Conservation (phyloP, 768 basidiomycete genomes). For the Fibroporia radiculosa region DNA sequence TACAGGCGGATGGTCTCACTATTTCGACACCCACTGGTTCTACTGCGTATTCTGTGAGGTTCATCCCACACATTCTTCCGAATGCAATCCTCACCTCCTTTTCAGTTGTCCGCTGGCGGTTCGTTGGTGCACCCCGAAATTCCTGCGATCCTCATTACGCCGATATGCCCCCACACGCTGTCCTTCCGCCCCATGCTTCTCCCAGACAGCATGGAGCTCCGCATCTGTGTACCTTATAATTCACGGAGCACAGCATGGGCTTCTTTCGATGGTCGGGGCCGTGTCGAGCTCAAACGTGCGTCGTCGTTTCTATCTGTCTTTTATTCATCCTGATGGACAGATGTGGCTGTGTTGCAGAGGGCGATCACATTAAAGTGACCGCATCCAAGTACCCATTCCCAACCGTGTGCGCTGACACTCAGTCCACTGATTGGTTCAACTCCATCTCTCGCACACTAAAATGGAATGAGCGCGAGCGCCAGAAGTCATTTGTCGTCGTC, state of each 20-base stretch:
- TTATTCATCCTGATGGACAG: background rate
- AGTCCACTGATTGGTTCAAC: conserved; percentile 98
- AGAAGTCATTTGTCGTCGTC: conserved; percentile 97
- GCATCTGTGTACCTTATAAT: conserved; percentile 99
- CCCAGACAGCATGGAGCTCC: conserved; percentile 96
- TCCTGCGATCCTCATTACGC: conserved; percentile 91
- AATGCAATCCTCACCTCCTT: conserved; percentile 6
- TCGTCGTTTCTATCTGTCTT: conserved; percentile 8
- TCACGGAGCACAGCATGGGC: conserved; percentile 98
- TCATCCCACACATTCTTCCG: conserved; percentile 6
- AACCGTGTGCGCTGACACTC: conserved; percentile 95
- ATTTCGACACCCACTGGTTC: conserved; percentile 97
- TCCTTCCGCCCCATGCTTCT: conserved; percentile 98
- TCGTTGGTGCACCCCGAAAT: conserved; percentile 98
- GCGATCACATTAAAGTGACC: conserved; percentile 97
- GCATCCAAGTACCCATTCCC: conserved; percentile 98
- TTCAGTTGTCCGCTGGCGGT: conserved; percentile 88
- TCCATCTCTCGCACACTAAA: conserved; percentile 94
- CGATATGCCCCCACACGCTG: conserved; percentile 96
- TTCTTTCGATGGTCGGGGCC: conserved; percentile 94
- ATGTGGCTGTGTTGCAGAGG: conserved; percentile 67
- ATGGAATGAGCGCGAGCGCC: conserved; percentile 98
- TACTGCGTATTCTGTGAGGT: conserved; percentile 92
- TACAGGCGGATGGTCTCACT: conserved; percentile 94
- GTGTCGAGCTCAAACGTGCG: conserved; percentile 93